These are phyloP conservation scores for Nectriaceae sp. DNA, from an alignment of 2,329 filamentous ascomycete genomes.

Conservation along the genomic window DNA sequence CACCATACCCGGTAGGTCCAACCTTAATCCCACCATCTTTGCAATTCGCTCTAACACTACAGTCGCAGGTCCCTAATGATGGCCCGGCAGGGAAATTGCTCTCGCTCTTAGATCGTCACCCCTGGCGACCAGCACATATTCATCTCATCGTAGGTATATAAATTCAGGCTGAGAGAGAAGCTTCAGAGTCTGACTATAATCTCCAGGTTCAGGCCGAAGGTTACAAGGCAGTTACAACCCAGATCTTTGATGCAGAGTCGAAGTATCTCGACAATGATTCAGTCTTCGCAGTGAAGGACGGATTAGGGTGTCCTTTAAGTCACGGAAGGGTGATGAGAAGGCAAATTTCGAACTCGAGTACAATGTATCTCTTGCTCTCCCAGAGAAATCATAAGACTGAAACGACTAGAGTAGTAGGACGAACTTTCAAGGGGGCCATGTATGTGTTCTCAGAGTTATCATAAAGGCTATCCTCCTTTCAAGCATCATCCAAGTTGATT, in stretches of 20 bases:
- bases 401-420: too few relatives aligned
- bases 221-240: conserved; percentile 68
- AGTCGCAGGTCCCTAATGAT: conserved; percentile 41
- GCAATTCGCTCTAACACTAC: neutral
- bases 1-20: conserved; percentile 49
- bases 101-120: conserved; percentile 54
- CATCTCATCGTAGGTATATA: conserved; percentile 52
- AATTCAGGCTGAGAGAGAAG: neutral
- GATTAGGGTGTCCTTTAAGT: conserved; percentile 46
- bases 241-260: conserved; percentile 72
- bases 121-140: conserved; percentile 60
- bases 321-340: conserved; percentile 41
- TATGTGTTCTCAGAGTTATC: too few relatives aligned
- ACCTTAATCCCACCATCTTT: conserved; percentile 6
- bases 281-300: conserved; percentile 57
- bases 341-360: conserved; percentile 62
- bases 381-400: too few relatives aligned
- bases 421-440: too few relatives aligned
- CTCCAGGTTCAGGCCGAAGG: conserved; percentile 49
- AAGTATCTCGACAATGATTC: conserved; percentile 58
- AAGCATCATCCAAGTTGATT: too few relatives aligned
- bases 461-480: too few relatives aligned
- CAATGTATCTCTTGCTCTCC: conserved; percentile 54
- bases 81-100: conserved; percentile 57
- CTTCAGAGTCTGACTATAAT: neutral